Conservation (phyloP, 2,329 filamentous ascomycete genomes). For the Sporothrix pallida region DNA sequence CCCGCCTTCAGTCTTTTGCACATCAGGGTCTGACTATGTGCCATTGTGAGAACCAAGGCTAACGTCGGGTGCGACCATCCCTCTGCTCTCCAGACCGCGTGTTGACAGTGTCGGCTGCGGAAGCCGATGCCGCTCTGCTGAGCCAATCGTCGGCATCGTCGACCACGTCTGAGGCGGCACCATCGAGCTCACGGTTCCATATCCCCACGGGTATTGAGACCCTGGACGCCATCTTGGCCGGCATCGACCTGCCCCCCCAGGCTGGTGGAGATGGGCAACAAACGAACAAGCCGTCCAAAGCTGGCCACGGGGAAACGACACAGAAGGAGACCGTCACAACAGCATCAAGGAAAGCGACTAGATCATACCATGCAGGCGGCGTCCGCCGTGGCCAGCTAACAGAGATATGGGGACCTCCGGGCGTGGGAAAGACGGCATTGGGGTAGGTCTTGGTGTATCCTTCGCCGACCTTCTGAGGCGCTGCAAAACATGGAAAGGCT, state of each 20-base stretch:
- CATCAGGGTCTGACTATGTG: not conserved
- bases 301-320: not conserved
- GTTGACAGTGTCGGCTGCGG: constrained; percentile 76
- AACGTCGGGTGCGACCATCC: constrained; percentile 18
- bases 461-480: not conserved
- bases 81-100: constrained; percentile 65
- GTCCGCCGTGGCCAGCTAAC: constrained; percentile 78
- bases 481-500: not conserved
- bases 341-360: not conserved
- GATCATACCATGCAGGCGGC: constrained; percentile 53
- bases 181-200: constrained; percentile 39
- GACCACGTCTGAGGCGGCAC: constrained; percentile 4
- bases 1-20: not conserved
- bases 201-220: constrained; percentile 62
- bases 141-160: constrained; percentile 35
- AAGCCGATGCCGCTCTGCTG: constrained; percentile 55
- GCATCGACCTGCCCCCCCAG: constrained; percentile 36
- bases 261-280: not conserved
- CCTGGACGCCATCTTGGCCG: constrained; percentile 58
- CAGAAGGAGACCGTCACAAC: not conserved
- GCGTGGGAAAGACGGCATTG: constrained; percentile 82
- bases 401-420: constrained; percentile 87
- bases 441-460: constrained; percentile 60
- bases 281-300: not conserved
- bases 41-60: not conserved